phyloP scores from a whole-genome alignment of 148 eudicot genomes.

The Rhododendron ferrugineum region DNA sequence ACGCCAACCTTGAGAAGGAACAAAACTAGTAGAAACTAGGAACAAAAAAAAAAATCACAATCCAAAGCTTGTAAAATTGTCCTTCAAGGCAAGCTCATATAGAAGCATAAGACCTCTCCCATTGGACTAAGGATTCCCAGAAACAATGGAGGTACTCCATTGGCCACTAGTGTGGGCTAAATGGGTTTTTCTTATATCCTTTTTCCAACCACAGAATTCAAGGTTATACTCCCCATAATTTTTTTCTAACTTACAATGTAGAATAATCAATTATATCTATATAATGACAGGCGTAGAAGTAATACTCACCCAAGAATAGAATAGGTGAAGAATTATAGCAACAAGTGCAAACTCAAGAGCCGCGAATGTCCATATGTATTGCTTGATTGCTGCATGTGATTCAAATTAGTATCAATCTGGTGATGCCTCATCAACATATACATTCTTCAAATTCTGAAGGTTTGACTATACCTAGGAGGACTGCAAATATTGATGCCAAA shows the following conservation, averaged over 20 bases:
- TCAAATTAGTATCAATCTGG: conserved; percentile 7
- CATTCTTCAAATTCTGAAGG: neutral
- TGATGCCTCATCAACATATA: neutral
- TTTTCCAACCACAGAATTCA: neutral
- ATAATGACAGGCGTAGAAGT: neutral
- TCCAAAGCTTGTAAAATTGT: neutral
- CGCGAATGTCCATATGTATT: conserved; percentile 84
- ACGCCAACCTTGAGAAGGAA: neutral
- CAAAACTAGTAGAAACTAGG: neutral
- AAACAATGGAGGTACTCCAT: neutral
- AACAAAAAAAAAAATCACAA: neutral
- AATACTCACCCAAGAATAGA: conserved; percentile 58
- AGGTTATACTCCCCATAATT: neutral
- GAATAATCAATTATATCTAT: neutral
- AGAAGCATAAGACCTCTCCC: neutral
- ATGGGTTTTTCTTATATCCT: neutral
- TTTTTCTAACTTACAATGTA: neutral
- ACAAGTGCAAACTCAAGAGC: conserved; percentile 84
- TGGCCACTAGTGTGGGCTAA: neutral
- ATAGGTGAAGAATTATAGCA: conserved; percentile 53
- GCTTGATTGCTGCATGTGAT: conserved; percentile 67
- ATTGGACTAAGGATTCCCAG: neutral
- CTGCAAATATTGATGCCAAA: conserved; percentile 63
- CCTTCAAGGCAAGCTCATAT: neutral
- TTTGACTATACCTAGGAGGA: conserved; percentile 51